Evolutionary conservation across 495 filamentous ascomycete species (phyloP).

Genomic region (Achaetomiella virescens): DNA sequence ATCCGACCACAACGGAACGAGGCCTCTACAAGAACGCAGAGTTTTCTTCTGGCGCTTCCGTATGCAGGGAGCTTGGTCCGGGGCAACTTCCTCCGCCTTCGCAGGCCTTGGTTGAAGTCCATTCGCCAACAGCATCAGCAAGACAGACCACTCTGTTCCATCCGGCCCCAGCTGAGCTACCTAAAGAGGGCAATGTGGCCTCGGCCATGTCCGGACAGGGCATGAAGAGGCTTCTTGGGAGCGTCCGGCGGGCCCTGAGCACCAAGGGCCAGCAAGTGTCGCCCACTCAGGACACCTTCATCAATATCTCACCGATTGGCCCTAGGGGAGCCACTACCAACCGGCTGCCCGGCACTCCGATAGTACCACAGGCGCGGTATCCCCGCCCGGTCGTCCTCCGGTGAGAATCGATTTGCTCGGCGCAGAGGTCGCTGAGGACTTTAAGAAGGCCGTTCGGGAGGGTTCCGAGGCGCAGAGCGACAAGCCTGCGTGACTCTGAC

Average conservation of each 20-base stretch:
- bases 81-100: constrained; percentile 69
- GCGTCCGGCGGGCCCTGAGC: constrained; percentile 80
- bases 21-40: constrained; percentile 47
- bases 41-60: constrained; percentile 55
- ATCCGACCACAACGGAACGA: constrained; percentile 45
- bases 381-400: constrained; percentile 39
- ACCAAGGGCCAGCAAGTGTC: constrained; percentile 50
- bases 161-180: constrained; percentile 26
- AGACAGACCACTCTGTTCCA: constrained; percentile 48
- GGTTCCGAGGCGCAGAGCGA: constrained; percentile 44
- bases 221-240: constrained; percentile 80
- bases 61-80: constrained; percentile 80
- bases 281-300: constrained; percentile 41
- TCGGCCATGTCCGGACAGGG: constrained; percentile 55
- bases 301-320: constrained; percentile 47
- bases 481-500: constrained; percentile 13
- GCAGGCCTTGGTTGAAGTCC: constrained; percentile 66
- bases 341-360: constrained; percentile 46
- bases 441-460: constrained; percentile 58
- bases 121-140: constrained; percentile 47
- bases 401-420: constrained; percentile 71
- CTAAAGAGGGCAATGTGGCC: constrained; percentile 38
- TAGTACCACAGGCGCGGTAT: constrained; percentile 48
- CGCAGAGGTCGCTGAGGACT: constrained; percentile 68
- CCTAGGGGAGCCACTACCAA: constrained; percentile 46